Percentiles rank a stretch among this genome's conserved stretches.
These are phyloP conservation scores for Tardiomyces depauwii DNA, from an alignment of 1,139 yeast genomes.

Conservation along the genomic window DNA sequence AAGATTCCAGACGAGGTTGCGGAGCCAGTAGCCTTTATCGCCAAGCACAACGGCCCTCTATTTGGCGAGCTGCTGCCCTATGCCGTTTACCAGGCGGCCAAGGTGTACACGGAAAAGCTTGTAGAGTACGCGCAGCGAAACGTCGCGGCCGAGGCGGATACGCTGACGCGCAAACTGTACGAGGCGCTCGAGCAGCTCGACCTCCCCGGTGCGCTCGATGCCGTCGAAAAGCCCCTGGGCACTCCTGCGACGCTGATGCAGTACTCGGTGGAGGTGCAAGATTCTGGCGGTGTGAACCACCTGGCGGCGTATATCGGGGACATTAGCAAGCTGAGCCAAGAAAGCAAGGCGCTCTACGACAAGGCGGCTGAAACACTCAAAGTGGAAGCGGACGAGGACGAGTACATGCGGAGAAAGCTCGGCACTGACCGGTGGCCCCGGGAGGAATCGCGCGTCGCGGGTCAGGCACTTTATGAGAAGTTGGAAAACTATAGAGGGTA, in stretches of 20 bases:
- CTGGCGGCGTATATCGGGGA: constrained; percentile 37
- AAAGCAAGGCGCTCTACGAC: constrained; percentile 30
- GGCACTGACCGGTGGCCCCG: constrained; percentile 41
- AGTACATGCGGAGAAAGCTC: constrained; percentile 34
- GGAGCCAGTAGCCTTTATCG: constrained; percentile 9
- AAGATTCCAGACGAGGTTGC: constrained; percentile 30
- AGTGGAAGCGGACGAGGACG: constrained; percentile 48
- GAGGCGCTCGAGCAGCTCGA: constrained; percentile 19
- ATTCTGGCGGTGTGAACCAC: constrained; percentile 40
- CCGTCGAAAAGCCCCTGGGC: constrained; percentile 50
- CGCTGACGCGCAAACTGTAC: constrained; percentile 38
- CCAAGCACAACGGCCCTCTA: constrained; percentile 22
- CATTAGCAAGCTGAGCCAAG: constrained; percentile 33
- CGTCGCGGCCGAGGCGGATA: constrained; percentile 41
- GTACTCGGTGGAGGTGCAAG: constrained; percentile 44
- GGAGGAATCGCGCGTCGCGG: constrained; percentile 15
- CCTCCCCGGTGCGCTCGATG: constrained; percentile 55
- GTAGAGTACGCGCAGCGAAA: constrained; percentile 42
- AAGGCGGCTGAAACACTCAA: constrained; percentile 39
- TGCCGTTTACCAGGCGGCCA: constrained; percentile 52
- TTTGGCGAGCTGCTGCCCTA: constrained; percentile 58
- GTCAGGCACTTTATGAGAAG: constrained; percentile 27
- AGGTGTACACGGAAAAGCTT: constrained; percentile 58
- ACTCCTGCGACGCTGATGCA: constrained; percentile 47
- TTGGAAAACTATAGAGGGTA: constrained; percentile 38